Evolutionary conservation across 768 basidiomycete species (phyloP), one percentile per base, ranked within the genome.

Genomic region (Mycena venus): DNA sequence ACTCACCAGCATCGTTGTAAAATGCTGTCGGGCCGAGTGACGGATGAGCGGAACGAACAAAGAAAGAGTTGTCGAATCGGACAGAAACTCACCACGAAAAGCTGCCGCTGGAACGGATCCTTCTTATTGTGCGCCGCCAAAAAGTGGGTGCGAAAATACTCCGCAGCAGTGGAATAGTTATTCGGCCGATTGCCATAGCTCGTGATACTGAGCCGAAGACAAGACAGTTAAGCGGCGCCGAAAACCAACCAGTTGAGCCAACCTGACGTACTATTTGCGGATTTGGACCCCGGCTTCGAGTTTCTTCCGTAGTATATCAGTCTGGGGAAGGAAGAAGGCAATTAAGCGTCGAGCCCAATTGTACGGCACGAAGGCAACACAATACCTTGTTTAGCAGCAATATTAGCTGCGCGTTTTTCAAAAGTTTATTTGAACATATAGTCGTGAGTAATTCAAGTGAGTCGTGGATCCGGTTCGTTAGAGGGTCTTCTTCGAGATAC

Each of bases 71-170:
- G 11, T 36, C 38, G 36, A 40, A 55, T 40, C 4, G 23, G 29
- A 36, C 36, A 2, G 40, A 25, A 53, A 90, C 92, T 81, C 78
- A 94, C 92, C 58, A 90, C 87, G 79, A 91, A 95, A 21, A 95
- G 84, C 59, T 88, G 88, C 53, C 94, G 88, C 68, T 87, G 86
- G 21, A 87, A 86, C 34, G 84, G 82, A 78, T 94, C 93, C 73
- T 92, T 91, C 75, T 90, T 88, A 78, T 89, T 88, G 80, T 96
- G 93, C 14, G 91, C 91, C 74, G 94, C 93, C 31, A 91, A 84
- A 79, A 96, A 96, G 81, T 96, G 95, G n/a, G 92, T 89, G n/a
- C 91, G 90, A 86, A 96, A 96, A 78, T 96, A 96, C 61, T 91
- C 89, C 42, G 94, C 88, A 19, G 92, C 95, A 23, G 89, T 88